These are phyloP conservation scores for Albizia julibrissin DNA, from an alignment of 306 rosid genomes.

Conservation along the genomic window DNA sequence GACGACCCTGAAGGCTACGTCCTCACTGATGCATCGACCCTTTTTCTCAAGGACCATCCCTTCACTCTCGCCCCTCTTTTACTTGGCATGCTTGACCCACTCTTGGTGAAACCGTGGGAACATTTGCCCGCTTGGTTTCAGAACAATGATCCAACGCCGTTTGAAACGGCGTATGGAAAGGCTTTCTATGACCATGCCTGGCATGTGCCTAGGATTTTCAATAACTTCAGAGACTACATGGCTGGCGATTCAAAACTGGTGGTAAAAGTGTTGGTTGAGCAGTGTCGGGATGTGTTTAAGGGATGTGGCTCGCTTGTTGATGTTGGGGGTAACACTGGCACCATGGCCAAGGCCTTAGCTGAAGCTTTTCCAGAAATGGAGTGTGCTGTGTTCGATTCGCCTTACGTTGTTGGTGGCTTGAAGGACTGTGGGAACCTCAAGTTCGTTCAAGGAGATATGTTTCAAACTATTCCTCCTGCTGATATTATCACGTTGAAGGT, in stretches of 20 bases:
- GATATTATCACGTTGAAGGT: conserved; percentile 53
- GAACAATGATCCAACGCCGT: conserved; percentile 43
- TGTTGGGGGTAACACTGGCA: conserved; percentile 62
- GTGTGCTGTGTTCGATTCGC: conserved; percentile 55
- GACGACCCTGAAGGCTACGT: conserved; percentile 24
- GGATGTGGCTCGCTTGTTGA: conserved; percentile 50
- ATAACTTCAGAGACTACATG: conserved; percentile 47
- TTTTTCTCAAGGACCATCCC: conserved; percentile 43
- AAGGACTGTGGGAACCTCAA: conserved; percentile 38
- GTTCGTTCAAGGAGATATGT: conserved; percentile 56
- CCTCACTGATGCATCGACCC: conserved; percentile 35
- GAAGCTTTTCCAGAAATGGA: conserved; percentile 40
- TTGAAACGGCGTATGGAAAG: conserved; percentile 41
- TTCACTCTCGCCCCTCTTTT: conserved; percentile 14
- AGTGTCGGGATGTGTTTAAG: conserved; percentile 44
- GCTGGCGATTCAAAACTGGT: conserved; percentile 46
- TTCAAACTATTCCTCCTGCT: conserved; percentile 45
- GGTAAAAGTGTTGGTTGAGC: conserved; percentile 33
- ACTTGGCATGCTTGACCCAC: conserved; percentile 25
- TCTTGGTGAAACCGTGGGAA: conserved; percentile 13
- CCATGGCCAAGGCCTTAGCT: conserved; percentile 48
- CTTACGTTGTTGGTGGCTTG: conserved; percentile 49
- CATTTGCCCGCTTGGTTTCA: conserved; percentile 44
- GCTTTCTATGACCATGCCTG: conserved; percentile 39
- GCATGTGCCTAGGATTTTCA: conserved; percentile 1